These are phyloP conservation scores for Hyphopichia khmerensis DNA, from an alignment of 1,139 yeast species.

Conservation along the genomic window DNA sequence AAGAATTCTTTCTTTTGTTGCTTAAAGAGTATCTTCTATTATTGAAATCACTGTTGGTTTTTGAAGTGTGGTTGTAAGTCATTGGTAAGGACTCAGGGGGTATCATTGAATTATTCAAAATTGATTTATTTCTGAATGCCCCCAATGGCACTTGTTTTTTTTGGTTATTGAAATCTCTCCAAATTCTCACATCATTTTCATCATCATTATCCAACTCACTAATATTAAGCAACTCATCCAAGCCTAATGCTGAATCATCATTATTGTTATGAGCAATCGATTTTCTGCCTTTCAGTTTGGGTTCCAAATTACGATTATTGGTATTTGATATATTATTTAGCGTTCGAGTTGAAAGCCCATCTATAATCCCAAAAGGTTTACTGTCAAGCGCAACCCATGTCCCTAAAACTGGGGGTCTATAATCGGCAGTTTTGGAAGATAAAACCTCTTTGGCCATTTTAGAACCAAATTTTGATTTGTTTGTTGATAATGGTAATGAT, in stretches of 20 bases:
- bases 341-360: slow-evolving; percentile 86
- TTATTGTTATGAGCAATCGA: slow-evolving; percentile 26
- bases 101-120: slow-evolving; percentile 29
- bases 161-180: slow-evolving; percentile 52
- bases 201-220: slow-evolving; percentile 85
- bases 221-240: slow-evolving; percentile 84
- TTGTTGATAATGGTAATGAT: slow-evolving; percentile 58
- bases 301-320: slow-evolving; percentile 9
- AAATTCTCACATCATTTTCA: slow-evolving; percentile 49
- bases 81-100: slow-evolving; percentile 22
- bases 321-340: slow-evolving; percentile 24
- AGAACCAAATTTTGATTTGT: slow-evolving; percentile 57
- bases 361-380: slow-evolving; percentile 90
- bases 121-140: slow-evolving; percentile 83
- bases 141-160: slow-evolving; percentile 75
- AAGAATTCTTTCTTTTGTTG: slow-evolving; percentile 7
- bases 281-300: slow-evolving; percentile 19
- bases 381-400: slow-evolving; percentile 82
- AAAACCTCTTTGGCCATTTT: slow-evolving; percentile 86
- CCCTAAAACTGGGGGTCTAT: slow-evolving; percentile 89
- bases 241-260: slow-evolving; percentile 63
- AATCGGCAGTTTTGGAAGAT: slow-evolving; percentile 78
- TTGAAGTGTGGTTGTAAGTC: slow-evolving; percentile 22
- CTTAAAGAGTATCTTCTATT: slow-evolving; percentile 18
- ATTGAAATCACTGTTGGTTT: slow-evolving; percentile 19